Evolutionary conservation across 805 yeast species (phyloP), one percentile per base, ranked within the genome.

Genomic region (Schwanniomyces sp.): DNA sequence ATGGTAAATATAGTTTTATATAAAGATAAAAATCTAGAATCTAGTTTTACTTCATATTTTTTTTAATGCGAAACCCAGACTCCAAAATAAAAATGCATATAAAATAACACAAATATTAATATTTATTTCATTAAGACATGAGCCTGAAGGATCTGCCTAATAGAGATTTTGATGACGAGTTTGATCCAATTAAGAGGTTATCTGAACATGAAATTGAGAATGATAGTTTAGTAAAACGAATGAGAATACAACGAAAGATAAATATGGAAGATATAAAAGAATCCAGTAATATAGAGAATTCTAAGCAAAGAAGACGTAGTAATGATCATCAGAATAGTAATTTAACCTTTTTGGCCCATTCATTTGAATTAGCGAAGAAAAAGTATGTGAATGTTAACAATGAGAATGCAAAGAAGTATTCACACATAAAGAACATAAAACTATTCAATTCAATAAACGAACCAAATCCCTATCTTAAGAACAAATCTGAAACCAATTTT

Each of bases 91-190:
- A 32, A 21, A 34, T 21, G 24, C 24, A 21, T 21, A 21, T 21
- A 21, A n/a, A 21, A 21, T 21, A 21, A 21, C 24, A 21, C 5
- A 21, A 21, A 4, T 5, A 4, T 17, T 17, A 17, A 38, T 38
- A 21, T 5, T 21, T 21, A n/a, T 21, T 21, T 41, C 5, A 5
- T 21, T 21, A 10, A 25, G 36, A 25, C 29, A 46, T 43, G 46
- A 25, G 21, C 24, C 7, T 14, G 5, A 42, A 39, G 18, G 38
- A 32, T 12, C 24, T 21, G 17, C 46, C 50, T 16, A 61, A 51
- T 24, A 47, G 55, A 16, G 72, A 65, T 39, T 64, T 67, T 37
- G 63, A 57, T 8, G 62, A 62, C 4, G 73, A 69, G 48, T 69
- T 69, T 43, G 50, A 41, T 14, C 58, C 70, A 7, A 52, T 69